These are phyloP conservation scores for Wickerhamomyces sydowiorum DNA, from an alignment of 805 yeast genomes.

Conservation along the genomic window DNA sequence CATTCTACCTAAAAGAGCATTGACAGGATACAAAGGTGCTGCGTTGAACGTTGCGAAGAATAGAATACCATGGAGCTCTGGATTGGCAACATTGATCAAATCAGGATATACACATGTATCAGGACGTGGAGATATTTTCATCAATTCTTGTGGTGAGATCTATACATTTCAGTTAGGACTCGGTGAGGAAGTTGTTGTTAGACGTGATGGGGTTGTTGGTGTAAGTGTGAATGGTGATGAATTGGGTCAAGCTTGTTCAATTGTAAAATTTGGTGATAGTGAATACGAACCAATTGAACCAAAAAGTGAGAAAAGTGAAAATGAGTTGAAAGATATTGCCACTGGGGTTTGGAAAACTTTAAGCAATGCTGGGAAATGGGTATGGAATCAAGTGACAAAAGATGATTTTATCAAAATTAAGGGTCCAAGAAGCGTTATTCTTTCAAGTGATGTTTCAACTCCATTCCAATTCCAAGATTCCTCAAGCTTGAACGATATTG, in stretches of 20 bases:
- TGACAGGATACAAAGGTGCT: slow-evolving; percentile 51
- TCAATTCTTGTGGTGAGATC: slow-evolving; percentile 50
- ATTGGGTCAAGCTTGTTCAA: slow-evolving; percentile 1
- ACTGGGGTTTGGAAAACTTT: neutral
- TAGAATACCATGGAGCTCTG: slow-evolving; percentile 28
- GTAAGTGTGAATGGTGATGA: slow-evolving; percentile 40
- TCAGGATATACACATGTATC: slow-evolving; percentile 42
- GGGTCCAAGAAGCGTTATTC: slow-evolving; percentile 38
- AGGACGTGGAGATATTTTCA: slow-evolving; percentile 53
- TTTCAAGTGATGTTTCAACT: neutral
- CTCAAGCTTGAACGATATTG: too few species aligned
- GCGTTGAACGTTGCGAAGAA: slow-evolving; percentile 36
- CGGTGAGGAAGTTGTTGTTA: slow-evolving; percentile 44
- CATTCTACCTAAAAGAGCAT: slow-evolving; percentile 37
- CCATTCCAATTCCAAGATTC: neutral
- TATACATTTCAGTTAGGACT: slow-evolving; percentile 39
- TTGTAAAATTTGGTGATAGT: neutral
- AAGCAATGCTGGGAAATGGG: neutral
- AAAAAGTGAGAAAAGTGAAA: neutral
- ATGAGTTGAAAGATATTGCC: neutral
- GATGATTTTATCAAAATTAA: slow-evolving; percentile 37
- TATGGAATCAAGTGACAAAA: neutral
- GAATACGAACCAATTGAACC: neutral
- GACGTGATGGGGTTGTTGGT: slow-evolving; percentile 41
- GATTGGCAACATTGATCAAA: slow-evolving; percentile 4